Conservation (phyloP, 2,329 filamentous ascomycete genomes). For the Fusarium beomiforme region DNA sequence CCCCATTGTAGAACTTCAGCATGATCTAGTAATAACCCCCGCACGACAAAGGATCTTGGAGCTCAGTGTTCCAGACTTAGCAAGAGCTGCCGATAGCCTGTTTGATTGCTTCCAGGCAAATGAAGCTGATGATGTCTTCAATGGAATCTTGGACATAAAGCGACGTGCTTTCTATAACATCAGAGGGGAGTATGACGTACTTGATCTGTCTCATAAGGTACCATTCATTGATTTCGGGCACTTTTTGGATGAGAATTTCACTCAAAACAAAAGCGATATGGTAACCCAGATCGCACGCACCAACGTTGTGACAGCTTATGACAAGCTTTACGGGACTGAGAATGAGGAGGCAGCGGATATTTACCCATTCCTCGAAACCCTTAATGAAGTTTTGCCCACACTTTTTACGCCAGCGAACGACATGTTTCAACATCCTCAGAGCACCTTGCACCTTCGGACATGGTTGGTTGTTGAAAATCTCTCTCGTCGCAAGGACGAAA, state of each 20-base stretch:
- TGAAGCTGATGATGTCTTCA: conserved; percentile 33
- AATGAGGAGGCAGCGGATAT: conserved; percentile 14
- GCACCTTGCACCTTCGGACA: conserved; percentile 52
- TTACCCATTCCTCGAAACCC: conserved; percentile 43
- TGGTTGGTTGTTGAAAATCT: conserved; percentile 47
- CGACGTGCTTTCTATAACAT: conserved; percentile 41
- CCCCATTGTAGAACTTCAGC: neutral
- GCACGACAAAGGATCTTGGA: conserved; percentile 37
- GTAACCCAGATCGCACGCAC: conserved; percentile 42
- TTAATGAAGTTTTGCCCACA: conserved; percentile 46
- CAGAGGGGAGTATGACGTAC: conserved; percentile 40
- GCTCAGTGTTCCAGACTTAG: conserved; percentile 43
- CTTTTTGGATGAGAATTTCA: neutral
- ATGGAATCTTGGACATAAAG: conserved; percentile 40
- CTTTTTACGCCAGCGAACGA: conserved; percentile 40
- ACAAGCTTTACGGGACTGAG: conserved; percentile 38
- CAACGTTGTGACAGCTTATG: conserved; percentile 51
- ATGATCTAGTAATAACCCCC: conserved; percentile 14
- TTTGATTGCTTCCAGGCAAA: conserved; percentile 37
- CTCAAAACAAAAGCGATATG: neutral
- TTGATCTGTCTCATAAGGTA: conserved; percentile 3
- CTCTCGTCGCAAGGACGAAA: conserved; percentile 6
- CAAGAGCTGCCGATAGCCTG: conserved; percentile 41
- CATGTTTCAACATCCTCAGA: conserved; percentile 24
- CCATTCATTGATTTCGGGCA: conserved; percentile 45